phyloP scores from a whole-genome alignment of 2,329 filamentous ascomycete species.

The Scorias spongiosa region DNA sequence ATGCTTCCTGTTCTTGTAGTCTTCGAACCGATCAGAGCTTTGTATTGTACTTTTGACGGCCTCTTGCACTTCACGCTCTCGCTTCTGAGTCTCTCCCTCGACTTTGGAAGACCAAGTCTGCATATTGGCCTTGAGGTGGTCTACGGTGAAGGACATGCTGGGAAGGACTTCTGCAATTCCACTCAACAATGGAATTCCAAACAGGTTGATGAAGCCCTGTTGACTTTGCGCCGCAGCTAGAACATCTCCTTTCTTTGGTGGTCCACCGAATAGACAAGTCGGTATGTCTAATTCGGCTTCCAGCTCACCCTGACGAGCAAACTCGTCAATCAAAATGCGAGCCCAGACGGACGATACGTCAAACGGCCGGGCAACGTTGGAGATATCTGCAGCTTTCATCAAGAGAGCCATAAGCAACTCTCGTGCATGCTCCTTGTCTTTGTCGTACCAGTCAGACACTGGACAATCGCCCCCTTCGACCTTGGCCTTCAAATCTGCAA shows the following conservation, averaged over 20 bases:
- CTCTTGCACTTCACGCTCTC: slow-evolving; percentile 13
- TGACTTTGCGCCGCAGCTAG: slow-evolving; percentile 75
- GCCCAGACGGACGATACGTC: slow-evolving; percentile 79
- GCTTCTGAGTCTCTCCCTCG: slow-evolving; percentile 43
- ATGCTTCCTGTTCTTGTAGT: slow-evolving; percentile 12
- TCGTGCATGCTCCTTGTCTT: slow-evolving; percentile 60
- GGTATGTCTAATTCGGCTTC: slow-evolving; percentile 76
- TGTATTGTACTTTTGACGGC: slow-evolving; percentile 17
- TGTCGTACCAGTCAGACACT: slow-evolving; percentile 60
- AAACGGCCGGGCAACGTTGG: slow-evolving; percentile 84
- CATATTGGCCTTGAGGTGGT: slow-evolving; percentile 68
- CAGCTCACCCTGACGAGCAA: slow-evolving; percentile 83
- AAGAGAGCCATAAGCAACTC: slow-evolving; percentile 75
- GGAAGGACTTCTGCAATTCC: slow-evolving; percentile 77
- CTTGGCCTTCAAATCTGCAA: slow-evolving; percentile 67
- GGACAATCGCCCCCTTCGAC: slow-evolving; percentile 48
- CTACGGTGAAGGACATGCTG: slow-evolving; percentile 66
- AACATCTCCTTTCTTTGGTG: slow-evolving; percentile 68
- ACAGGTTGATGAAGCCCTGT: slow-evolving; percentile 92
- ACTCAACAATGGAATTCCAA: slow-evolving; percentile 82
- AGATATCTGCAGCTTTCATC: slow-evolving; percentile 97
- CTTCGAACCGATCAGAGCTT: slow-evolving; percentile 15
- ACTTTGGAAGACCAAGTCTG: slow-evolving; percentile 56
- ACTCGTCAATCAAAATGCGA: slow-evolving; percentile 85
- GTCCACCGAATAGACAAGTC: slow-evolving; percentile 66